Evolutionary conservation across 495 filamentous ascomycete genomes (phyloP).

Genomic region (Amniculicola lignicola): DNA sequence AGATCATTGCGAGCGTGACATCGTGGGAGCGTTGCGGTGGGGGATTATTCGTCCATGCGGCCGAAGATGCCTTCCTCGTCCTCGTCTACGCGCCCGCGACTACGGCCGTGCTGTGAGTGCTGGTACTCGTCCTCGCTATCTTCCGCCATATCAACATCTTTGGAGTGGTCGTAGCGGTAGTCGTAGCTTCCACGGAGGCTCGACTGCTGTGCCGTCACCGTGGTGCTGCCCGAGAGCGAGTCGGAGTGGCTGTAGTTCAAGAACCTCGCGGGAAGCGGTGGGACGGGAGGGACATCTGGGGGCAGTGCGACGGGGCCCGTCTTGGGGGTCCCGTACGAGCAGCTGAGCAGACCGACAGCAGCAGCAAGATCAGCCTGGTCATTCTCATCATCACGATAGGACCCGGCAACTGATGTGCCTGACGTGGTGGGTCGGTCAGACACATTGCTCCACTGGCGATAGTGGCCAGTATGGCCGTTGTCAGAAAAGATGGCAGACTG

Average conservation of each 20-base stretch:
- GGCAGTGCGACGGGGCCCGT: conserved; percentile 66
- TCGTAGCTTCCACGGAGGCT: conserved; percentile 44
- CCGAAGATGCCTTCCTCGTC: conserved; percentile 96
- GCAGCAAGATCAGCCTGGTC: conserved; percentile 68
- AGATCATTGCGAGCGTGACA: background rate
- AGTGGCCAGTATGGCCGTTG: conserved; percentile 44
- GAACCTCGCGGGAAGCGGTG: conserved; percentile 72
- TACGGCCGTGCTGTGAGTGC: conserved; percentile 45
- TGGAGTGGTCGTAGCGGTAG: conserved; percentile 43
- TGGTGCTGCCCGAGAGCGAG: conserved; percentile 37
- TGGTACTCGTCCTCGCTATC: conserved; percentile 75
- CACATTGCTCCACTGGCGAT: conserved; percentile 50
- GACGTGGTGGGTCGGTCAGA: conserved; percentile 43
- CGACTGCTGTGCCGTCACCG: conserved; percentile 43
- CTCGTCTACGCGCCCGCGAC: conserved; percentile 68
- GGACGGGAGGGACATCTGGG: conserved; percentile 79
- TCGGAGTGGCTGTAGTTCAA: conserved; percentile 49
- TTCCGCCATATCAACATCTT: conserved; percentile 68
- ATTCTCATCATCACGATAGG: conserved; percentile 60
- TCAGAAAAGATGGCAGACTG: conserved; percentile 64
- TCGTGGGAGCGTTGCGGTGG: background rate
- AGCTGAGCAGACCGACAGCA: conserved; percentile 81
- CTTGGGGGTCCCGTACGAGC: conserved; percentile 83
- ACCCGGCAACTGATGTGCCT: conserved; percentile 46
- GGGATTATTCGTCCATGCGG: conserved; percentile 77